phyloP scores from a whole-genome alignment of 257 asterid genomes.

The Eustoma russellianum region DNA sequence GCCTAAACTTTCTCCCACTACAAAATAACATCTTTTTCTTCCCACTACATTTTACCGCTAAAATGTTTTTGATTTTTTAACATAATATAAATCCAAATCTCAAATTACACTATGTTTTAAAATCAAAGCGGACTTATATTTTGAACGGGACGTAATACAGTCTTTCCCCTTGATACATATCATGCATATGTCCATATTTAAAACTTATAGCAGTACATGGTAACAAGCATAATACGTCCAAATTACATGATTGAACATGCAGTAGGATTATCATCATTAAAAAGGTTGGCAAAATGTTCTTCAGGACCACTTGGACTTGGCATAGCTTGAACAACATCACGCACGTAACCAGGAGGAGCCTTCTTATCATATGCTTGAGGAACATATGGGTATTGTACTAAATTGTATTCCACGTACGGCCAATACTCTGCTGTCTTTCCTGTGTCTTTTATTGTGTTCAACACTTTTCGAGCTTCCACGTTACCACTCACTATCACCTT shows the following conservation, averaged over 20 bases:
- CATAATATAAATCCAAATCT: too few species aligned
- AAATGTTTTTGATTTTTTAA: too few species aligned
- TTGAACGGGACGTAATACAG: too few species aligned
- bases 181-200: too few species aligned
- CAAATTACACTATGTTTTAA: too few species aligned
- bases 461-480: constrained; percentile 50
- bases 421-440: constrained; percentile 68
- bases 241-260: constrained; percentile 63
- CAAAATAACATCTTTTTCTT: too few species aligned
- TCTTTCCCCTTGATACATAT: too few species aligned
- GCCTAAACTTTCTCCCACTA: too few species aligned
- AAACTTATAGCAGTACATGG: too few species aligned
- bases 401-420: constrained; percentile 53
- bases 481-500: constrained; percentile 50
- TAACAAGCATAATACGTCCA: too few species aligned
- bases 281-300: constrained; percentile 33
- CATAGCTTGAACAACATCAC: constrained; percentile 54
- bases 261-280: constrained; percentile 69
- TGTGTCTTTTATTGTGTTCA: constrained; percentile 31
- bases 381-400: constrained; percentile 62
- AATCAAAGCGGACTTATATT: too few species aligned
- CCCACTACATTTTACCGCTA: too few species aligned
- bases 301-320: constrained; percentile 26
- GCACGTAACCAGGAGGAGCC: constrained; percentile 69
- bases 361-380: constrained; percentile 64